Evolutionary conservation across 768 basidiomycete genomes (phyloP).

Genomic region (Mycena rosella): DNA sequence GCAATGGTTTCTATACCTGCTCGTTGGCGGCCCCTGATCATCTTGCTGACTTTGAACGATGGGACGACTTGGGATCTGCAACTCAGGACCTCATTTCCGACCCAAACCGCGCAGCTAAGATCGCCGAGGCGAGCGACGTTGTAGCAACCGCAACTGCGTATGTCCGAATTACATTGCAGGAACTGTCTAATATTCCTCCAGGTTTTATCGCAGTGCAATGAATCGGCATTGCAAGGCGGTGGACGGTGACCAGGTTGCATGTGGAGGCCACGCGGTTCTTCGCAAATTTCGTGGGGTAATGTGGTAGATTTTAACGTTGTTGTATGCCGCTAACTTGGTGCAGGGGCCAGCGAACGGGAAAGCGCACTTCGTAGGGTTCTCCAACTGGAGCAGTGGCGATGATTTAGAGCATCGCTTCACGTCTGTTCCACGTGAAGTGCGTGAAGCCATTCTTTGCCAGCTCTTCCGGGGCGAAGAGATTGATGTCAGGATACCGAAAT

Average conservation of each 20-base stretch:
- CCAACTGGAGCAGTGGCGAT: constrained; percentile 1
- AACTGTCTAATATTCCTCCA: not conserved
- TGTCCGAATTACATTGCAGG: too few relatives aligned
- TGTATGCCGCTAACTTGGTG: too few relatives aligned
- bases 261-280: constrained; percentile 13
- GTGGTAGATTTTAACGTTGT: too few relatives aligned
- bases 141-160: too few relatives aligned
- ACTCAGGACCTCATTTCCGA: too few relatives aligned
- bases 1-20: too few relatives aligned
- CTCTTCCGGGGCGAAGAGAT: not conserved
- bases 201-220: constrained; percentile 1
- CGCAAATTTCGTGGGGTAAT: constrained; percentile 3
- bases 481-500: constrained; percentile 4
- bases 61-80: too few relatives aligned
- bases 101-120: too few relatives aligned
- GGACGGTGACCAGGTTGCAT: not conserved
- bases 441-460: constrained; percentile 1
- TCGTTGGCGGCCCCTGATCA: too few relatives aligned
- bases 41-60: too few relatives aligned
- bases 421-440: not conserved
- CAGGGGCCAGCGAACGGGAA: constrained; percentile 9
- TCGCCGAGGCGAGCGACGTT: too few relatives aligned
- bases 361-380: constrained; percentile 7
- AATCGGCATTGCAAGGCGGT: not conserved
- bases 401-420: not conserved